These are phyloP conservation scores for Sporothrix schenckii DNA, from an alignment of 2,329 filamentous ascomycete species.

Conservation along the genomic window DNA sequence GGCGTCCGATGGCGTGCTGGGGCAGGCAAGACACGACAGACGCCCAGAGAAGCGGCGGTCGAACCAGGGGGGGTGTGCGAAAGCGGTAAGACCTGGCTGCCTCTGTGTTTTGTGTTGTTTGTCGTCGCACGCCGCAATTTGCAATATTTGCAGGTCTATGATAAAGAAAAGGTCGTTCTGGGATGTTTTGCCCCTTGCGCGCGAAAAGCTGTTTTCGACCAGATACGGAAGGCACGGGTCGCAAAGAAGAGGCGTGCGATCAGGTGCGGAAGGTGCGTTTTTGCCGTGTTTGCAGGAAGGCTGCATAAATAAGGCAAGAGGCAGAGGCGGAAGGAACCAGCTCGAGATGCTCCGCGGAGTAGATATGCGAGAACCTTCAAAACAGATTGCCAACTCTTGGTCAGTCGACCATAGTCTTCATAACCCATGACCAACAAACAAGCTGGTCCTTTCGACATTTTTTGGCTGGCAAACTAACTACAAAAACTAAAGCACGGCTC, in stretches of 20 bases:
- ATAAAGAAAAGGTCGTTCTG: no score
- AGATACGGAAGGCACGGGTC: conserved; percentile 29
- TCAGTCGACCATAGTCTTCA: conserved; percentile 20
- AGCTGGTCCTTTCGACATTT: no score
- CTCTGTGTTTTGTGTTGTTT: neutral
- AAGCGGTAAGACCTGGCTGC: neutral
- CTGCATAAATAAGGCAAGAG: conserved; percentile 7
- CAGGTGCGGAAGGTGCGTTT: neutral
- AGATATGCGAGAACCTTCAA: neutral
- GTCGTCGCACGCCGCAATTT: neutral
- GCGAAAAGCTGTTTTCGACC: conserved; percentile 10
- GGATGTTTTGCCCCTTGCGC: neutral
- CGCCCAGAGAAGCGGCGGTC: conserved; percentile 4
- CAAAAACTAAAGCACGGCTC: conserved; percentile 20
- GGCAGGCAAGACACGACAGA: conserved; percentile 12
- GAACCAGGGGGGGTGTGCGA: neutral
- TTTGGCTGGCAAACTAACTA: neutral
- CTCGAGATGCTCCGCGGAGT: conserved; percentile 4
- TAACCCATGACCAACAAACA: neutral
- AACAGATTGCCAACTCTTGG: neutral
- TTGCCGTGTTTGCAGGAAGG: conserved; percentile 24
- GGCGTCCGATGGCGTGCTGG: conserved; percentile 36
- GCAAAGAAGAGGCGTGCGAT: conserved; percentile 7
- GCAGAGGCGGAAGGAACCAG: neutral
- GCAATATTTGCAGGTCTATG: no score